phyloP scores from a whole-genome alignment of 345 rosid genomes.

The Linum lewisii region DNA sequence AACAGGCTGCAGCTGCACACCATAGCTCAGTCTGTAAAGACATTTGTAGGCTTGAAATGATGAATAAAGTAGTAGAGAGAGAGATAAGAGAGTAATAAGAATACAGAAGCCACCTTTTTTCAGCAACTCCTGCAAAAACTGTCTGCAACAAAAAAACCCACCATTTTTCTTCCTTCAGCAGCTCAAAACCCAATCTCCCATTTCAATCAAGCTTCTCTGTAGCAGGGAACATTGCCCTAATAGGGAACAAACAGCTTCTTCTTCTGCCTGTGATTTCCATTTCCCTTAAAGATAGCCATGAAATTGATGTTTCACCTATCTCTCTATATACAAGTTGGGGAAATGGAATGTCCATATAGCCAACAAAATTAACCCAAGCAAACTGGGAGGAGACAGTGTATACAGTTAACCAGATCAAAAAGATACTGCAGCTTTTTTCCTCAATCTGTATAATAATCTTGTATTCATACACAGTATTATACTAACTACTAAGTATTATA shows the following conservation, averaged over 20 bases:
- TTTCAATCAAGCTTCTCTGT: background rate
- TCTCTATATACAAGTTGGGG: background rate
- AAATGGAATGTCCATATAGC: too few species aligned
- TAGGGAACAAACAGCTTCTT: background rate
- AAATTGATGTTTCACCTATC: background rate
- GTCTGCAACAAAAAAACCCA: background rate
- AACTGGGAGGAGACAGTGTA: constrained; percentile 18
- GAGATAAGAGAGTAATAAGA: constrained; percentile 1
- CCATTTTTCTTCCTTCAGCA: background rate
- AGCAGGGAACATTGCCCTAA: background rate
- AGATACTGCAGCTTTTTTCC: too few species aligned
- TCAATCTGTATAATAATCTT: constrained; percentile 7
- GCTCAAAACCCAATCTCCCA: background rate
- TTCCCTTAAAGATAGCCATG: background rate
- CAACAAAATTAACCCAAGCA: constrained; percentile 21
- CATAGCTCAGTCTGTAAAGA: too few species aligned
- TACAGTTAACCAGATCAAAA: constrained; percentile 19
- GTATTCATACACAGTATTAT: constrained; percentile 27
- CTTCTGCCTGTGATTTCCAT: background rate
- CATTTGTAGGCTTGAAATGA: background rate
- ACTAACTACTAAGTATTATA: constrained; percentile 2
- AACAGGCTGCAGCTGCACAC: background rate
- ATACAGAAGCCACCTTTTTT: constrained; percentile 6
- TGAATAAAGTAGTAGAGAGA: background rate
- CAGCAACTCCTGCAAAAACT: background rate